Evolutionary conservation across 345 rosid genomes (phyloP).

Genomic region (Syzygium grande): DNA sequence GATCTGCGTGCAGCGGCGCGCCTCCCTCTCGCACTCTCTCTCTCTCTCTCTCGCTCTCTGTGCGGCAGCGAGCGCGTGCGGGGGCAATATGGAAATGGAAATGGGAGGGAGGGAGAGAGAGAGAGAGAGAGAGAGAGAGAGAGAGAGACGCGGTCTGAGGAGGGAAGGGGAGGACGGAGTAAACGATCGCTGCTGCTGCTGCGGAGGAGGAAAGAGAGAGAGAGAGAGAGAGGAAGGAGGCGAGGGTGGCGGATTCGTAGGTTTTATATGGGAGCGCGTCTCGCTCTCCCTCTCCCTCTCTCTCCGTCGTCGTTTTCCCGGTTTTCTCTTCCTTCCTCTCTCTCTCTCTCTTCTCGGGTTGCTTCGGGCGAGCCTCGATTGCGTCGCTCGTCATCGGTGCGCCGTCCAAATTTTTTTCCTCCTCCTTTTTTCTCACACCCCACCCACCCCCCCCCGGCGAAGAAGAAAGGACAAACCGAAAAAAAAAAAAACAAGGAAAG

Average conservation of each 20-base stretch:
- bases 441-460: too few relatives aligned
- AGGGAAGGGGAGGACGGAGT: background rate
- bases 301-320: background rate
- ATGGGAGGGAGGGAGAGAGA: background rate
- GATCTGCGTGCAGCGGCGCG: background rate
- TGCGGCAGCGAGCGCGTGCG: background rate
- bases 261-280: background rate
- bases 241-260: background rate
- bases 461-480: too few relatives aligned
- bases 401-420: background rate
- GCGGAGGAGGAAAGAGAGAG: background rate
- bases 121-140: background rate
- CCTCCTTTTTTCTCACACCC: background rate
- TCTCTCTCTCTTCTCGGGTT: background rate
- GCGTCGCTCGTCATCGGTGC: background rate
- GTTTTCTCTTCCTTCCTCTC: background rate
- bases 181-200: background rate
- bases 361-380: background rate
- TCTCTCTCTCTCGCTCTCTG: background rate
- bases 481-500: too few relatives aligned
- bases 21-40: background rate
- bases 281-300: background rate
- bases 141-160: background rate
- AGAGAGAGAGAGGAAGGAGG: background rate
- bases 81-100: background rate